Evolutionary conservation across 169 alveolate genomes (phyloP).

Genomic region (Cyclospora cayetanensis): DNA sequence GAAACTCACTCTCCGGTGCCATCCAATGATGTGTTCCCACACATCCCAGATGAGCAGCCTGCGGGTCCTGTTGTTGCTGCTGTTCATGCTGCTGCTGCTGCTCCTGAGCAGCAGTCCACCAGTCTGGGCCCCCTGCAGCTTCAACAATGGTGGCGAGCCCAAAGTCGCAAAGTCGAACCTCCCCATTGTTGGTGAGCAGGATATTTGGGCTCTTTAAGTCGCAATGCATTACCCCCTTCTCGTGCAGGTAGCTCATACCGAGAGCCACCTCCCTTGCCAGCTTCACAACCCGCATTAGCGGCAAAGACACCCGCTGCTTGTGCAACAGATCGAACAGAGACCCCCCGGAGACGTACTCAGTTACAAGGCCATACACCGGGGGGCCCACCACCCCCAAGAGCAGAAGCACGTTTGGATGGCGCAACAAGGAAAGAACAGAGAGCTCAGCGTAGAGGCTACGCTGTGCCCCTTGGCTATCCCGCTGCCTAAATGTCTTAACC

Average conservation of each 20-base stretch:
- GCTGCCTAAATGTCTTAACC: conserved; percentile 54
- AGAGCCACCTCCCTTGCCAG: conserved; percentile 84
- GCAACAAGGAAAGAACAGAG: conserved; percentile 80
- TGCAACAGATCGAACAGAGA: conserved; percentile 85
- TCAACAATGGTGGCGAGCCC: conserved; percentile 85
- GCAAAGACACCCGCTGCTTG: conserved; percentile 58
- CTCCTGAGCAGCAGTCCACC: conserved; percentile 11
- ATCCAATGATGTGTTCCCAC: conserved; percentile 91
- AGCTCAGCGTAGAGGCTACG: conserved; percentile 82
- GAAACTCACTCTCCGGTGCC: conserved; percentile 86
- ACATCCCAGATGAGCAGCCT: conserved; percentile 76
- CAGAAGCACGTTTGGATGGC: conserved; percentile 86
- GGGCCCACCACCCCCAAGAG: conserved; percentile 84
- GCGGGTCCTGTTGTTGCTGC: conserved; percentile 15
- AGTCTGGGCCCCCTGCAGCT: conserved; percentile 41
- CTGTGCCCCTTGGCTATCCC: conserved; percentile 44
- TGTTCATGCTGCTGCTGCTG: conserved; percentile 47
- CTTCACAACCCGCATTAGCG: conserved; percentile 72
- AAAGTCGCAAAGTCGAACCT: conserved; percentile 92
- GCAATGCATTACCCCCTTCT: conserved; percentile 79
- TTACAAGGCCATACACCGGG: conserved; percentile 83
- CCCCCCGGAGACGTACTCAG: conserved; percentile 83
- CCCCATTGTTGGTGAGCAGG: conserved; percentile 86
- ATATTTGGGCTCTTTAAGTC: conserved; percentile 91
- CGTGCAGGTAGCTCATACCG: conserved; percentile 86